Base-by-base conservation (phyloP, 1,139 yeast genomes). In the Taphrina confusa region DNA sequence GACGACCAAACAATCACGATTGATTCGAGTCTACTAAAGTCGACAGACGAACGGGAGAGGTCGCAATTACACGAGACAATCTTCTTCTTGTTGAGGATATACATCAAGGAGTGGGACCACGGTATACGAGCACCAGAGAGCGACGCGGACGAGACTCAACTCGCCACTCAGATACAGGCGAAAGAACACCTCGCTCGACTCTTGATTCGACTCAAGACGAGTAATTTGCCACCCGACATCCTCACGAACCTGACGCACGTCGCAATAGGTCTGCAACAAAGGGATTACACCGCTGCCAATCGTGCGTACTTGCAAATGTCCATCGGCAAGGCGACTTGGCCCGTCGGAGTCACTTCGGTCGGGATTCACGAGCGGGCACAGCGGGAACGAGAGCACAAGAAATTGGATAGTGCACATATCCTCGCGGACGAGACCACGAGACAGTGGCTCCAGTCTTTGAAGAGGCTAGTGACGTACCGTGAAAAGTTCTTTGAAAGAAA, bases 311-410 rank as follows among this genome's bases (percentile, higher is more conserved):
- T 87, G 78, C 81, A 85, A 65, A 74, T 89, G 65, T 85, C 94
- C 68, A 84, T 89, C 33, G 96, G 96, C 0, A 87, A 87, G 66
- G 89, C 87, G 1, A 92, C 95, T 1, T 89, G 96, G 95, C 96
- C 96, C 1, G 86, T 89, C 64, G 96, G 96, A 36, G 87, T 89
- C 9, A 76, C 83, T 11, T 81, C 82, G 60, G 87, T 88, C 12
- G 91, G 94, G 49, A 87, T 89, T 62, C 96, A 89, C 70, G 85
- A 83, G 40, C 75, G 94, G 63, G 80, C 83, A 65, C 82, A 86
- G 18, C 80, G 81, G 67, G 74, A 76, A 39, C 73, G 75, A 64
- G 73, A 80, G 51, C 64, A 65, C 16, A 18, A 67, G 65, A 28
- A 70, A 68, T 8, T 44, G 20, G 70, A 70, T 44, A 71, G 78